These are phyloP conservation scores for Protea cynaroides DNA, from an alignment of 164 flowering plant species.

Conservation along the genomic window DNA sequence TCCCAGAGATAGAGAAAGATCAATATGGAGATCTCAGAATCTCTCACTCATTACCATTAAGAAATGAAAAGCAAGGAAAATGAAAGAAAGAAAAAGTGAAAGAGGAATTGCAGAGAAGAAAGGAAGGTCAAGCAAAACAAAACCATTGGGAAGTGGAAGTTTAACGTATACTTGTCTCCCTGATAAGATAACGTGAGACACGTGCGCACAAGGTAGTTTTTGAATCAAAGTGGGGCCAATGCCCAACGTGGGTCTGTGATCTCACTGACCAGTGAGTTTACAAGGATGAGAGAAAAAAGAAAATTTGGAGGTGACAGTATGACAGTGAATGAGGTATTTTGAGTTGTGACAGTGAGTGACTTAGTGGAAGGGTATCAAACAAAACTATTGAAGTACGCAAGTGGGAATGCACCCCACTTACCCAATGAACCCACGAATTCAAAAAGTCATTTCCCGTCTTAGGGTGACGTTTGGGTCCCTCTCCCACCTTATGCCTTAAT, in stretches of 20 bases:
- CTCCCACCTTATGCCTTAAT: no score
- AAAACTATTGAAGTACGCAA: not conserved
- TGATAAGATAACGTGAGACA: not conserved
- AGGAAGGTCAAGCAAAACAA: not conserved
- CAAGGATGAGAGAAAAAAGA: no score
- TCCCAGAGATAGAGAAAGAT: no score
- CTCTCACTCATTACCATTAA: no score
- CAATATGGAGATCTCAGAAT: no score
- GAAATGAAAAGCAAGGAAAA: not conserved
- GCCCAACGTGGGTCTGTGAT: not conserved
- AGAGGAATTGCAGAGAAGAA: not conserved
- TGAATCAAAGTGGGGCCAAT: not conserved
- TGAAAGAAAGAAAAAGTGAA: not conserved
- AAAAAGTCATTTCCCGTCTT: conserved; percentile 2
- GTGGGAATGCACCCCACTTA: no score
- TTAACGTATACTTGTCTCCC: not conserved
- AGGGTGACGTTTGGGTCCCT: conserved; percentile 5
- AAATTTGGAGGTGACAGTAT: no score
- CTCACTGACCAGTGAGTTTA: not conserved
- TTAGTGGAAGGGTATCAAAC: not conserved
- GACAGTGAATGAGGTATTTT: no score
- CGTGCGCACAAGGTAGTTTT: not conserved
- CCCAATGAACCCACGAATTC: not conserved
- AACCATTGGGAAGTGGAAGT: not conserved
- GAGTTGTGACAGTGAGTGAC: no score